Conservation (phyloP, 2,329 filamentous ascomycete genomes). For the Colletotrichum kahawae region DNA sequence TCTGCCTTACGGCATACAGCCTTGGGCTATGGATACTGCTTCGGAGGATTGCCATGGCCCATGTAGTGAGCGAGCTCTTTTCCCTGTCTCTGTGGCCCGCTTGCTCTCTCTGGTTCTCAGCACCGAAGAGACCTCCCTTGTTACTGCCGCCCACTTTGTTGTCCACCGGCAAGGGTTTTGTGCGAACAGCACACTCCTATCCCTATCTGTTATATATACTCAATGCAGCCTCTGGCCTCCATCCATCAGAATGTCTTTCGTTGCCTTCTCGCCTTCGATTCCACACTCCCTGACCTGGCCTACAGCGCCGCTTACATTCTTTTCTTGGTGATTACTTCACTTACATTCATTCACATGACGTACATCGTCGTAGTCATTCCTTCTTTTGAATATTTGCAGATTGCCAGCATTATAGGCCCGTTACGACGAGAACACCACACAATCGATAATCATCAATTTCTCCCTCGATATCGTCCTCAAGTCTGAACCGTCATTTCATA, state of each 20-base stretch:
- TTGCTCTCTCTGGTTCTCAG: neutral
- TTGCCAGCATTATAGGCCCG: neutral
- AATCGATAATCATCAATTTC: neutral
- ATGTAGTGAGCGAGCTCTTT: neutral
- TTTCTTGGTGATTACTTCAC: conserved; percentile 13
- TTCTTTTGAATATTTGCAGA: neutral
- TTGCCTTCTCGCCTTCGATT: neutral
- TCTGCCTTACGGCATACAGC: neutral
- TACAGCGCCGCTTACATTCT: conserved; percentile 6
- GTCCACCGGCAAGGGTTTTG: neutral
- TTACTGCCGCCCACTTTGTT: neutral
- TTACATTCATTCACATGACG: neutral
- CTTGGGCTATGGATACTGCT: neutral
- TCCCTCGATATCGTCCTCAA: neutral
- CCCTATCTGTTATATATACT: neutral
- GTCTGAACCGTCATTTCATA: neutral
- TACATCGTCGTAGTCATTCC: neutral
- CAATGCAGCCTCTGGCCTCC: neutral
- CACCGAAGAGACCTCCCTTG: neutral
- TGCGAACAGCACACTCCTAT: neutral
- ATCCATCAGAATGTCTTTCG: neutral
- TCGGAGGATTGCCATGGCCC: neutral
- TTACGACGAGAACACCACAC: neutral
- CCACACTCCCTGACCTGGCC: neutral
- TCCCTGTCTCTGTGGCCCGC: neutral